Evolutionary conservation across 78 protist species (phyloP), one percentile per base, ranked within the genome.

Genomic region (Dictyostelium brefeldianum): DNA sequence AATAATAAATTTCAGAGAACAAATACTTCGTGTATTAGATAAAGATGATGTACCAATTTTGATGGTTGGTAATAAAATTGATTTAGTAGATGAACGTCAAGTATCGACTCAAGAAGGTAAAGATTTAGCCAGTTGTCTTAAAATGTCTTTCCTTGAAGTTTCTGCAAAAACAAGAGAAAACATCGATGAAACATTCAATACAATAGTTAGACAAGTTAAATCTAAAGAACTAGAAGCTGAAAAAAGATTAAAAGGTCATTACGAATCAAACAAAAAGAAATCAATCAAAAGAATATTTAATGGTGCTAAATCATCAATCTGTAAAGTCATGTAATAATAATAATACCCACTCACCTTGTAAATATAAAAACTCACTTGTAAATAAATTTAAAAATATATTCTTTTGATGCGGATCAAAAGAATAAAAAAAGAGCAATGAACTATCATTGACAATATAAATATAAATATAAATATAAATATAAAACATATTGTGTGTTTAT

Each of bases 1-100:
- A 78, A 97, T 97, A 7, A 94, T 94, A 50, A 65, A 96, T 3
- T 87, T 90, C 78, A 94, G 94, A n/a, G 90, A 94, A 29, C 98
- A 97, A 64, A 75, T 96, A 12, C 70, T 97, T 9, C 84, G 96
- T 15, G 98, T 97, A 27, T 98, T 99, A 0, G 99, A 96, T 83
- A 75, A 78, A 14, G 89, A 98, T 67, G 93, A 97, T 14, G 18
- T 97, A 5, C 98, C 99, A 50, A 94, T 98, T 51, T 96, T 98
- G 98, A 96, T 99, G 6, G 98, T 98, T 22, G 99, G 99, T 20
- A 99, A 99, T 97, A 99, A 99, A 97, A 50, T 96, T 75, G 99
- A 99, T 83, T 94, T 98, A 41, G 82, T 62, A 22, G 70, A 80
- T 17, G 56, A 71, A 6, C 46, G 95, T 36, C 80, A 91, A 36